Percentiles rank a stretch among this genome's conserved stretches.
Conservation (phyloP, 164 flowering plant species). For the Macadamia integrifolia region DNA sequence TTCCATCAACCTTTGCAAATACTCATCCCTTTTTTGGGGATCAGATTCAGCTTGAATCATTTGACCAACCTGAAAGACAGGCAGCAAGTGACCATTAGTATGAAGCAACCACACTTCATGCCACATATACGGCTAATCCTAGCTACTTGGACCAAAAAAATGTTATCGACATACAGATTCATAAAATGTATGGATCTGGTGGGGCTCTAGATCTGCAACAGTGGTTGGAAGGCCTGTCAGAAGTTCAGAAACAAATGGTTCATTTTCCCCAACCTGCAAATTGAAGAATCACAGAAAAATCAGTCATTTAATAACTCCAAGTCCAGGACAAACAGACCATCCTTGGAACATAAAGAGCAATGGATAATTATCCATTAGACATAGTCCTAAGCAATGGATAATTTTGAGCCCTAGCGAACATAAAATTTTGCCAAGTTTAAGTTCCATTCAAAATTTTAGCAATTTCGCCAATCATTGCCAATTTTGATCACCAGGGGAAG, state of each 20-base stretch:
- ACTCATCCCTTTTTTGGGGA: slow-evolving; percentile 87
- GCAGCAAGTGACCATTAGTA: not conserved
- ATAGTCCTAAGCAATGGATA: too few relatives aligned
- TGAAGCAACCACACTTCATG: not conserved
- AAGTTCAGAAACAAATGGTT: slow-evolving; percentile 97
- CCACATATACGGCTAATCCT: not conserved
- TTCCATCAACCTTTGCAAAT: slow-evolving; percentile 83
- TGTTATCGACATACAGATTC: slow-evolving; percentile 70
- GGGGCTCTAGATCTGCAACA: slow-evolving; percentile 89
- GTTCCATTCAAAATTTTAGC: too few relatives aligned
- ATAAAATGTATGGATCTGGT: slow-evolving; percentile 95
- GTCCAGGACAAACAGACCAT: not conserved
- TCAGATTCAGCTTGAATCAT: slow-evolving; percentile 99
- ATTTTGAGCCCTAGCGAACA: too few relatives aligned
- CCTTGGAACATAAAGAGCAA: not conserved
- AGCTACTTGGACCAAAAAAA: not conserved
- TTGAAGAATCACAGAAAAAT: not conserved
- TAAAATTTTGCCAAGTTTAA: too few relatives aligned
- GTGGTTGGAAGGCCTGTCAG: slow-evolving; percentile 79
- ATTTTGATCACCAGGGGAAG: too few relatives aligned
- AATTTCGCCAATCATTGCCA: too few relatives aligned
- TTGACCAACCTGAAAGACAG: slow-evolving; percentile 61
- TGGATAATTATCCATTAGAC: too few relatives aligned
- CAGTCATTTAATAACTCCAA: not conserved
- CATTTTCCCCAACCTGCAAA: slow-evolving; percentile 86